Evolutionary conservation across 495 filamentous ascomycete genomes (phyloP).

Genomic region (Cercophora samala): DNA sequence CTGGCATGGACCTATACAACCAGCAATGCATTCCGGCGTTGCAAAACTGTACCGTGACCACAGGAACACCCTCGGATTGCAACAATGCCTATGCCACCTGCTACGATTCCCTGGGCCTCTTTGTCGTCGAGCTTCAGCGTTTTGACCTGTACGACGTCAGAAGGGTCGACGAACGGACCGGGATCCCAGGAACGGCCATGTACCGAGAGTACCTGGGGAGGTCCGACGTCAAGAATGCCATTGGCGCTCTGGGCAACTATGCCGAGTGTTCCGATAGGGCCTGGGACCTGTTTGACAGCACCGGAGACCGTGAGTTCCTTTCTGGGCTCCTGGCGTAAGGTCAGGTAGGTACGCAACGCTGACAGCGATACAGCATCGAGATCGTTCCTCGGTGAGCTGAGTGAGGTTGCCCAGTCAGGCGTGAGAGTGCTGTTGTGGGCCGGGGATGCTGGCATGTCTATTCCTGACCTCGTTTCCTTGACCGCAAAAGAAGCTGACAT

Average conservation of each 20-base stretch:
- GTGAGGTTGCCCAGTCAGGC: conserved; percentile 46
- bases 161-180: background rate
- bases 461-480: background rate
- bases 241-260: conserved; percentile 1
- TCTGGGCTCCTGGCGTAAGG: background rate
- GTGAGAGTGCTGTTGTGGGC: conserved; percentile 53
- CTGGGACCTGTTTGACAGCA: background rate
- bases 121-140: too few relatives aligned
- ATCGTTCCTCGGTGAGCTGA: conserved; percentile 47
- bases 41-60: conserved; percentile 1
- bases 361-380: background rate
- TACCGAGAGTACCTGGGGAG: conserved; percentile 25
- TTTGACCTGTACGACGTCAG: conserved; percentile 2
- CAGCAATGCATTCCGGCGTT: background rate
- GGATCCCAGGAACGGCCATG: background rate
- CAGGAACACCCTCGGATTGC: background rate
- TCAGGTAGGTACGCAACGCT: background rate
- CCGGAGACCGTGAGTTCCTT: background rate
- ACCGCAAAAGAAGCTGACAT: background rate
- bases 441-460: conserved; percentile 26
- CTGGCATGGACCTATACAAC: background rate
- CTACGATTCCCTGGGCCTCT: background rate
- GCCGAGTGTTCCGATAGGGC: background rate
- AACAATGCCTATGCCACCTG: background rate
- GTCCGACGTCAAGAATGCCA: background rate